Percentiles rank a stretch among this genome's conserved stretches.
Conservation (phyloP, 306 rosid genomes). For the Echinosophora koreensis region DNA sequence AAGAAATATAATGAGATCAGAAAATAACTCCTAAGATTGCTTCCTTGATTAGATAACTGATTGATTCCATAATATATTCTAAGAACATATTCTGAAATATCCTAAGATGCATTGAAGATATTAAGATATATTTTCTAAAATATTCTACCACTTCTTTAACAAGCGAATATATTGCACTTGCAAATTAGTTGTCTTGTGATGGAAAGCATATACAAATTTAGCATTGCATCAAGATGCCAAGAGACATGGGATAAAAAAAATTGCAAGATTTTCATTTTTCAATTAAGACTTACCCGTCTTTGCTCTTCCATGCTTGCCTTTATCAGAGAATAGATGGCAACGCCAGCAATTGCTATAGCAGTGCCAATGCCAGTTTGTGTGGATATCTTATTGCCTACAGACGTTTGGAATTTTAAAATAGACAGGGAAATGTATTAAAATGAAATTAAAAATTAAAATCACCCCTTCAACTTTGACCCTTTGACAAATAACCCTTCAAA, state of each 20-base stretch:
- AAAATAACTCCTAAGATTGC: no score
- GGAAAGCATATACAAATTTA: background rate
- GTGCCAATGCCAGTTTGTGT: conserved; percentile 83
- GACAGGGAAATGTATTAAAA: background rate
- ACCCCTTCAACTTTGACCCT: conserved; percentile 3
- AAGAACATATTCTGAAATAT: no score
- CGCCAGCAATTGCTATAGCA: conserved; percentile 79
- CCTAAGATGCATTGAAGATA: no score
- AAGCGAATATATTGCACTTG: background rate
- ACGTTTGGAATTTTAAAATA: conserved; percentile 26
- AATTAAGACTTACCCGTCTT: conserved; percentile 56
- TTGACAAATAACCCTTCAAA: background rate
- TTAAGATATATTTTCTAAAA: background rate
- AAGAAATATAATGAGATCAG: no score
- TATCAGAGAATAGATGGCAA: conserved; percentile 76
- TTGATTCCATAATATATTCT: no score
- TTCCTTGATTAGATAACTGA: no score
- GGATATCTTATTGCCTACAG: conserved; percentile 74
- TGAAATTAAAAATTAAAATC: background rate
- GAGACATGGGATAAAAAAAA: background rate
- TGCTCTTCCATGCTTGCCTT: conserved; percentile 80
- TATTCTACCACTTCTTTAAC: background rate
- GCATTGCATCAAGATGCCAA: conserved; percentile 2
- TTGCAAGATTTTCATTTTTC: background rate
- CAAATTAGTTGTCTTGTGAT: background rate